Evolutionary conservation across 2,329 filamentous ascomycete genomes (phyloP).

Genomic region (Byssochlamys sp.): DNA sequence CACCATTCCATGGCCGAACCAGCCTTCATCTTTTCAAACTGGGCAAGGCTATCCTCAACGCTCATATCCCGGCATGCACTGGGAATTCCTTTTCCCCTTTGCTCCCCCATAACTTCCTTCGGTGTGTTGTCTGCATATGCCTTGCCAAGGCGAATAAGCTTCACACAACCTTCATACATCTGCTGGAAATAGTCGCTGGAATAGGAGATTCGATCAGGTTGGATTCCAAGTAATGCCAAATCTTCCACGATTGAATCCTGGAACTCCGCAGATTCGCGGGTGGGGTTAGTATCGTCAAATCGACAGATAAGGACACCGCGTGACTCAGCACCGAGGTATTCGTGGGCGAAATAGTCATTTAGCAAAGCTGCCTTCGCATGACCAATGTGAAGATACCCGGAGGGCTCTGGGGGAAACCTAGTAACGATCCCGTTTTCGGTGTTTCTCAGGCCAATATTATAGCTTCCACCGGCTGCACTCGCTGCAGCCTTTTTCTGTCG

Average conservation of each 20-base stretch:
- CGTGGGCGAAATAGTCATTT: conserved; percentile 24
- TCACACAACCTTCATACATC: conserved; percentile 69
- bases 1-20: conserved; percentile 65
- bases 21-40: conserved; percentile 80
- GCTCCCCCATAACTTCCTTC: conserved; percentile 67
- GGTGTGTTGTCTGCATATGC: conserved; percentile 84
- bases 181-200: conserved; percentile 85
- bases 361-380: conserved; percentile 23
- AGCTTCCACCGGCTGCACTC: conserved; percentile 14
- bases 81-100: conserved; percentile 68
- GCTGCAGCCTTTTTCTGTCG: conserved; percentile 13
- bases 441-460: conserved; percentile 21
- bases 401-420: conserved; percentile 27
- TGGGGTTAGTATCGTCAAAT: conserved; percentile 86
- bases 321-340: conserved; percentile 34
- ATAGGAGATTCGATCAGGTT: conserved; percentile 68
- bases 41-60: conserved; percentile 65
- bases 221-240: conserved; percentile 72
- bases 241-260: conserved; percentile 84
- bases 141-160: conserved; percentile 66
- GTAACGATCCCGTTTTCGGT: conserved; percentile 23
- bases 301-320: conserved; percentile 61
- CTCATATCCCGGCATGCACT: conserved; percentile 64
- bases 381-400: conserved; percentile 27
- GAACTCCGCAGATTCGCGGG: conserved; percentile 86